Evolutionary conservation across 176 grass and related monocot species (phyloP).

Genomic region (Otatea glauca): DNA sequence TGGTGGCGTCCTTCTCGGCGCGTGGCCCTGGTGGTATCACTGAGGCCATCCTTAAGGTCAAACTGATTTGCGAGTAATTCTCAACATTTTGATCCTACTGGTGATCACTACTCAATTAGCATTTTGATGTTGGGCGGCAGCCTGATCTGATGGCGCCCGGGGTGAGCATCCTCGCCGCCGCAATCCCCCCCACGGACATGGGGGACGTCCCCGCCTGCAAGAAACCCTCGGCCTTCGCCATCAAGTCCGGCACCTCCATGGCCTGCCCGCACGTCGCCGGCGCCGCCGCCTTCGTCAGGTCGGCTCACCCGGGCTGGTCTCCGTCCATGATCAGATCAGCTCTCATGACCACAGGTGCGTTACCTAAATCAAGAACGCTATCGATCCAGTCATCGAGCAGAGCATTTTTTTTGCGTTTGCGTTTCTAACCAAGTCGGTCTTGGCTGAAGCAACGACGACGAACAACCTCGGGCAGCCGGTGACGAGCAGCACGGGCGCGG

Average conservation of each 20-base stretch:
- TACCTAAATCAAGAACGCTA: not conserved
- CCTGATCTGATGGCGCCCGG: conserved; percentile 97
- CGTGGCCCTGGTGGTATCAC: conserved; percentile 80
- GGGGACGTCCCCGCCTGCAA: conserved; percentile 62
- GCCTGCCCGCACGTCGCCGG: conserved; percentile 96
- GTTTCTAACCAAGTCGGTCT: not conserved
- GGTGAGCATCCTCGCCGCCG: conserved; percentile 81
- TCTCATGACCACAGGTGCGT: conserved; percentile 80
- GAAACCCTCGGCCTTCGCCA: conserved; percentile 73
- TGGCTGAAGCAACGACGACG: conserved; percentile 55
- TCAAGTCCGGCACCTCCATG: conserved; percentile 96
- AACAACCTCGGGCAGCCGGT: conserved; percentile 76
- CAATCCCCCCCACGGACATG: conserved; percentile 63
- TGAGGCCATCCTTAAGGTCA: conserved; percentile 76
- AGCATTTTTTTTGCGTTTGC: not conserved
- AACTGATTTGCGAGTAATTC: not conserved
- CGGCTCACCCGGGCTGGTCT: conserved; percentile 81
- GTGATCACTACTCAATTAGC: not conserved
- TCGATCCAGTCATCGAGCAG: not conserved
- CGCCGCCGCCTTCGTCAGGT: conserved; percentile 79
- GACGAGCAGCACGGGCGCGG: conserved; percentile 61
- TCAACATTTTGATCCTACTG: not conserved
- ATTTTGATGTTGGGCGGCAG: conserved; percentile 42
- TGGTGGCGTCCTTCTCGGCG: conserved; percentile 80
- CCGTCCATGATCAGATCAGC: conserved; percentile 96